Evolutionary conservation across 2,329 filamentous ascomycete species (phyloP), one percentile per base, ranked within the genome.

Genomic region (Pseudogymnoascus sp.): DNA sequence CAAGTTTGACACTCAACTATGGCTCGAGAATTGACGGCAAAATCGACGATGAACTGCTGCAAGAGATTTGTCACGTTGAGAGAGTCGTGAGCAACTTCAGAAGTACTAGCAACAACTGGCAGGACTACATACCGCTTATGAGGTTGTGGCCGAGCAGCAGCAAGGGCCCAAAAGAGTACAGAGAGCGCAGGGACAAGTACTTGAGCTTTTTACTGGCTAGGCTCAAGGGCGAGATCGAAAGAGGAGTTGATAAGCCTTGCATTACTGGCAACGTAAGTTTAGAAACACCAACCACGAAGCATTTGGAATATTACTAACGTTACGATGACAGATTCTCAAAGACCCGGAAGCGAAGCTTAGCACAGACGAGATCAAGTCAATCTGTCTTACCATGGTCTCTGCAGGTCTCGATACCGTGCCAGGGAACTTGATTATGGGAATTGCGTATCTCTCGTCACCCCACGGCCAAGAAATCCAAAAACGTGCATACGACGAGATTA

Each of bases 321-420:
- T 21, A 33, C 11, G 3, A 5, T 5, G 2, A 14, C 8, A 55
- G 49, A 60, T 60, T 31, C 58, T 60, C 6, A 75, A 76, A 31
- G 77, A 75, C 4, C 74, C 74, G 38, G 66, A 74, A 58, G 70
- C 77, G 64, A 81, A 40, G 79, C 71, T 3, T 71, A 73, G 65
- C 3, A 5, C 61, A 89, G 88, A 84, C 11, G 90, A 93, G 73
- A 81, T 93, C 59, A 91, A 89, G 74, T 90, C 88, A 2, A 91
- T 95, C 67, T 91, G 90, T 71, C 75, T 95, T 23, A 91, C 89
- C 23, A 92, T 93, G 84, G 88, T 93, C 0, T 89, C 87, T 1
- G 90, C 89, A 0, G 90, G 90, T 16, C 82, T 93, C 14, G 90
- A 95, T 71, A 95, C 90, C 0, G 87, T 95, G 1, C 88, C 90